Evolutionary conservation across 2,329 filamentous ascomycete genomes (phyloP).

Genomic region (Trichoderma sp.): DNA sequence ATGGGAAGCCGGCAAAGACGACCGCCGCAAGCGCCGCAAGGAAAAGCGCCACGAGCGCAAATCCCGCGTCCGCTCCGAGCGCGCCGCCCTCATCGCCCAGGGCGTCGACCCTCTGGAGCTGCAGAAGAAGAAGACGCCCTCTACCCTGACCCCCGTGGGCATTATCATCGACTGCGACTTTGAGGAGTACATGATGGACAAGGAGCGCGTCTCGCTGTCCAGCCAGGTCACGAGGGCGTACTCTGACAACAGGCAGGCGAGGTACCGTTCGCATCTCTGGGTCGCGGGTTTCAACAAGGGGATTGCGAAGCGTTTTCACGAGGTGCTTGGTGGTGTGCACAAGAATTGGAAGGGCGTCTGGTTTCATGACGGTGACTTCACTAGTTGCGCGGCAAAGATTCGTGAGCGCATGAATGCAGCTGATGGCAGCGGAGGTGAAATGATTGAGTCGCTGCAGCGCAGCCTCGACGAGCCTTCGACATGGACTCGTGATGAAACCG

Average conservation of each 20-base stretch:
- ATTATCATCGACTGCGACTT: slow-evolving; percentile 91
- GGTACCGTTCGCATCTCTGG: slow-evolving; percentile 69
- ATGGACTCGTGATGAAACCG: slow-evolving; percentile 36
- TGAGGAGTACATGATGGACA: slow-evolving; percentile 84
- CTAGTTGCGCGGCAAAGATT: slow-evolving; percentile 65
- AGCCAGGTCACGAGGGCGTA: slow-evolving; percentile 87
- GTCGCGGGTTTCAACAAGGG: slow-evolving; percentile 77
- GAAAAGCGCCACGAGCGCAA: slow-evolving; percentile 54
- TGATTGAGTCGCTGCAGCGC: slow-evolving; percentile 59
- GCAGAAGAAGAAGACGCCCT: slow-evolving; percentile 36
- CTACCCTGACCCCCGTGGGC: slow-evolving; percentile 69
- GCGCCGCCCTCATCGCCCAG: slow-evolving; percentile 50
- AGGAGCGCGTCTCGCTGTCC: slow-evolving; percentile 79
- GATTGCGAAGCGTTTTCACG: slow-evolving; percentile 79
- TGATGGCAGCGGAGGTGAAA: slow-evolving; percentile 48
- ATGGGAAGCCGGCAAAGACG: slow-evolving; percentile 73
- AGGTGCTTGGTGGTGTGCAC: slow-evolving; percentile 69
- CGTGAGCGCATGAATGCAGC: slow-evolving; percentile 62
- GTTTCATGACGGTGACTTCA: slow-evolving; percentile 74
- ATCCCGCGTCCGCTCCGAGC: slow-evolving; percentile 52
- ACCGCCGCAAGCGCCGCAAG: slow-evolving; percentile 55
- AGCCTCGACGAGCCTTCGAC: slow-evolving; percentile 33
- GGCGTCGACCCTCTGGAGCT: slow-evolving; percentile 44
- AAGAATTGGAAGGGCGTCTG: slow-evolving; percentile 76
- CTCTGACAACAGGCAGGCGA: slow-evolving; percentile 76